Conservation (phyloP, 202 grass and related monocot genomes). For the Elaeis oleifera region DNA sequence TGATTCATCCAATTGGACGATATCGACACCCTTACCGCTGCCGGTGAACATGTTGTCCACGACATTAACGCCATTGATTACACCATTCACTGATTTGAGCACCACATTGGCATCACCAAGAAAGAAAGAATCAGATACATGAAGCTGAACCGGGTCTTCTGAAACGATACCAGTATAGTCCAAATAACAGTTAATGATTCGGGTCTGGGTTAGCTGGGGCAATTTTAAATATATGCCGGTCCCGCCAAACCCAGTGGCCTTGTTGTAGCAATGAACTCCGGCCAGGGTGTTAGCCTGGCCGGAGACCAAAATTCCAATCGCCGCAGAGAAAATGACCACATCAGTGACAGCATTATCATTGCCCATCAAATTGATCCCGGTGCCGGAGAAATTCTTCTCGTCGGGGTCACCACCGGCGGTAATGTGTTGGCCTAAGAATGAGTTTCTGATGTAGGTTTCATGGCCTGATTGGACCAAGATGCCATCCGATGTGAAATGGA, state of each 20-base stretch:
- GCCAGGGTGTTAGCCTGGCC: slow-evolving; percentile 66
- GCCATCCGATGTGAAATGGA: slow-evolving; percentile 56
- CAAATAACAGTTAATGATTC: slow-evolving; percentile 69
- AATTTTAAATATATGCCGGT: slow-evolving; percentile 58
- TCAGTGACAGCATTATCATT: slow-evolving; percentile 76
- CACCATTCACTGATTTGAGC: slow-evolving; percentile 63
- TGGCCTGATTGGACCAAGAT: slow-evolving; percentile 52
- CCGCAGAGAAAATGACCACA: slow-evolving; percentile 73
- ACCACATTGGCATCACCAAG: slow-evolving; percentile 90
- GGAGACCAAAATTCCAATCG: slow-evolving; percentile 61
- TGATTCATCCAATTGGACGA: slow-evolving; percentile 53
- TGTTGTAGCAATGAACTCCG: slow-evolving; percentile 98
- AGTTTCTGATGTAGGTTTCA: slow-evolving; percentile 64
- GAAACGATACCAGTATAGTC: slow-evolving; percentile 77
- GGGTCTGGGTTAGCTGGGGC: slow-evolving; percentile 56
- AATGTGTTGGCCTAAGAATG: slow-evolving; percentile 82
- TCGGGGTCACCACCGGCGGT: slow-evolving; percentile 55
- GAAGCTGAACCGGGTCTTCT: slow-evolving; percentile 84
- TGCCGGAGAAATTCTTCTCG: slow-evolving; percentile 59
- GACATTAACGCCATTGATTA: slow-evolving; percentile 50
- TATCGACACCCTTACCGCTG: slow-evolving; percentile 38
- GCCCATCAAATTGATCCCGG: slow-evolving; percentile 58
- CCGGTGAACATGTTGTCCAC: slow-evolving; percentile 77
- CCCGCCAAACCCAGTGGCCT: slow-evolving; percentile 70
- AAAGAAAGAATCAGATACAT: slow-evolving; percentile 67